Evolutionary conservation across 129 eudicot genomes (phyloP).

Genomic region (Cynara cardunculus): DNA sequence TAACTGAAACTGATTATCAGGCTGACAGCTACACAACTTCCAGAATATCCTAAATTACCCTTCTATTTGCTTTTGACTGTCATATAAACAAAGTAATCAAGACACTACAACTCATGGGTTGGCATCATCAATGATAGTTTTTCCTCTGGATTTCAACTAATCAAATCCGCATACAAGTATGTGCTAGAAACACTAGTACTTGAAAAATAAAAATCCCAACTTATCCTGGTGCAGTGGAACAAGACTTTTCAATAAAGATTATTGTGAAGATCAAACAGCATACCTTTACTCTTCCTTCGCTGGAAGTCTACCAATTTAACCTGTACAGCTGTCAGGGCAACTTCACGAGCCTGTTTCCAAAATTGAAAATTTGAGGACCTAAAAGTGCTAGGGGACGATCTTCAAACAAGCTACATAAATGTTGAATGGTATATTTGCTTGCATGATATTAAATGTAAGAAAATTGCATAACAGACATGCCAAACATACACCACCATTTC

Average conservation of each 20-base stretch:
- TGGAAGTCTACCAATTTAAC: conserved; percentile 88
- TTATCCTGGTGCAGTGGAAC: neutral
- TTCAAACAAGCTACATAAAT: neutral
- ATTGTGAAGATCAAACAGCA: conserved; percentile 2
- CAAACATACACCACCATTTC: neutral
- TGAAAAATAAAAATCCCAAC: neutral
- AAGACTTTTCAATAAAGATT: neutral
- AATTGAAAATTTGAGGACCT: conserved; percentile 15
- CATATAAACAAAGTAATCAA: neutral
- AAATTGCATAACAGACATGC: neutral
- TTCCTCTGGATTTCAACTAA: neutral
- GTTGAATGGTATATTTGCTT: neutral
- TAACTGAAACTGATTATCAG: neutral
- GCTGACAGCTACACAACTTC: neutral
- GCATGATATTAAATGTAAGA: neutral
- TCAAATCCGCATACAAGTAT: neutral
- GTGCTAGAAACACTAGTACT: neutral
- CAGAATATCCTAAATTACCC: neutral
- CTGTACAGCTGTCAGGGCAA: conserved; percentile 59
- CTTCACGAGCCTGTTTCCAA: conserved; percentile 77
- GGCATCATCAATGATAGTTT: neutral
- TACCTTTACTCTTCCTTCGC: conserved; percentile 95
- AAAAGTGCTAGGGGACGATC: neutral
- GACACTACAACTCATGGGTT: neutral
- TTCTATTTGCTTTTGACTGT: neutral